Conservation (phyloP, 192 early-diverging fungal genomes). For the Coemansia sp. region DNA sequence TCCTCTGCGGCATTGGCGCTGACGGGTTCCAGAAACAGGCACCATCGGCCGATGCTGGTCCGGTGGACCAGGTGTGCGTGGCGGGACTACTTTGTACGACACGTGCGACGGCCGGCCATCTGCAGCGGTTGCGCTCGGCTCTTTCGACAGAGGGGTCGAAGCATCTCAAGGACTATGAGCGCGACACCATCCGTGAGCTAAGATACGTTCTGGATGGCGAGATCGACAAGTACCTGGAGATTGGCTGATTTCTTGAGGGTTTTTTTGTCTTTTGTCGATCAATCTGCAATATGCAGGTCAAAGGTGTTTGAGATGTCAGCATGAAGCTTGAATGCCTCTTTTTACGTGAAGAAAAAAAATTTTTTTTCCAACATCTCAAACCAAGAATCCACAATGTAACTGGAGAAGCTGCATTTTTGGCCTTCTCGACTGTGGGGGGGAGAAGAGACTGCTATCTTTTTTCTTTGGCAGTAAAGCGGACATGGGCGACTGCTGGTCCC, state of each 20-base stretch:
- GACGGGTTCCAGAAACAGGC: neutral
- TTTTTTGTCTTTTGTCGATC: neutral
- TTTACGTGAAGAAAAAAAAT: no score
- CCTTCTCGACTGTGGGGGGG: no score
- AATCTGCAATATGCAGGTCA: neutral
- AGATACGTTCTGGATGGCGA: constrained; percentile 21
- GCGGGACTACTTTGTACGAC: constrained; percentile 42
- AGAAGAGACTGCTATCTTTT: neutral
- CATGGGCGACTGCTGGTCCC: neutral
- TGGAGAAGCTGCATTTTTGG: no score
- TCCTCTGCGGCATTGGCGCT: constrained; percentile 14
- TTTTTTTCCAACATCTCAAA: no score
- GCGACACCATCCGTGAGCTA: constrained; percentile 34
- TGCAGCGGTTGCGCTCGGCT: constrained; percentile 31
- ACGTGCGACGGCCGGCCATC: constrained; percentile 11
- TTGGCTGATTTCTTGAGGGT: neutral
- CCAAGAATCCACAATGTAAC: no score
- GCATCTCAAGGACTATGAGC: constrained; percentile 48
- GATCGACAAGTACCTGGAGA: constrained; percentile 35
- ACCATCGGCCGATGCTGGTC: neutral
- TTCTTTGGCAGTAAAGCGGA: neutral
- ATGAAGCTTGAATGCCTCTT: no score
- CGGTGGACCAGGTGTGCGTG: constrained; percentile 14
- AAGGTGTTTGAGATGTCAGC: neutral
- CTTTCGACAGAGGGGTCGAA: constrained; percentile 23